Conservation (phyloP, 1,284 basidiomycete species). For the Somion occarium region DNA sequence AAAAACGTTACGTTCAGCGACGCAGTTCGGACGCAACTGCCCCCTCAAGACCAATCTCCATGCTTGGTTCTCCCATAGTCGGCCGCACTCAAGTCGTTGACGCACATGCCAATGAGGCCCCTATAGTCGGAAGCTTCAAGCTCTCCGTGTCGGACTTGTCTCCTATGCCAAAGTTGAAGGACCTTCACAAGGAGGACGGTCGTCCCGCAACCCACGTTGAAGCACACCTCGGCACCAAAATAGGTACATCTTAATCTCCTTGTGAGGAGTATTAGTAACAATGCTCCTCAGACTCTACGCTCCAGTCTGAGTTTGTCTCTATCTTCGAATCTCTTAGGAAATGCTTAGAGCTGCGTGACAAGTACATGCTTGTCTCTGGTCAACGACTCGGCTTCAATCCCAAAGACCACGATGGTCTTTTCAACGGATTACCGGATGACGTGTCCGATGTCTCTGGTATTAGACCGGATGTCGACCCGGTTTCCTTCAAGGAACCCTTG, state of each 20-base stretch:
- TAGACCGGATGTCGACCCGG: slow-evolving; percentile 50
- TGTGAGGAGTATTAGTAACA: background rate
- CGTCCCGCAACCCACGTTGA: background rate
- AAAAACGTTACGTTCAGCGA: slow-evolving; percentile 62
- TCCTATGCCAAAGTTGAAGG: background rate
- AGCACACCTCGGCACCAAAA: background rate
- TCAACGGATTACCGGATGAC: slow-evolving; percentile 55
- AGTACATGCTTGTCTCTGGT: slow-evolving; percentile 81
- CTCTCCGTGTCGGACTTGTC: slow-evolving; percentile 21
- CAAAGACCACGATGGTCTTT: slow-evolving; percentile 77
- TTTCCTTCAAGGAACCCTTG: slow-evolving; percentile 16
- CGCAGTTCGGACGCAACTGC: slow-evolving; percentile 37
- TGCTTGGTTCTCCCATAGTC: slow-evolving; percentile 29
- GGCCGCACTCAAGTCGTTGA: slow-evolving; percentile 21
- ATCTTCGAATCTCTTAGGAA: slow-evolving; percentile 65
- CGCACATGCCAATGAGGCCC: slow-evolving; percentile 37
- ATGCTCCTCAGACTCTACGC: slow-evolving; percentile 3
- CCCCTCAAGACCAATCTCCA: slow-evolving; percentile 24
- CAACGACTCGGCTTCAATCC: slow-evolving; percentile 93
- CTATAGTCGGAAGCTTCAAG: slow-evolving; percentile 35
- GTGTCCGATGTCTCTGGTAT: slow-evolving; percentile 64
- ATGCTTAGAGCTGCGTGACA: slow-evolving; percentile 87
- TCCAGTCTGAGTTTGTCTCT: slow-evolving; percentile 48
- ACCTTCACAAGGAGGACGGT: background rate
- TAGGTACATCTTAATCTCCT: background rate